These are phyloP conservation scores for Boechera retrofracta DNA, from an alignment of 345 rosid genomes.

Conservation along the genomic window DNA sequence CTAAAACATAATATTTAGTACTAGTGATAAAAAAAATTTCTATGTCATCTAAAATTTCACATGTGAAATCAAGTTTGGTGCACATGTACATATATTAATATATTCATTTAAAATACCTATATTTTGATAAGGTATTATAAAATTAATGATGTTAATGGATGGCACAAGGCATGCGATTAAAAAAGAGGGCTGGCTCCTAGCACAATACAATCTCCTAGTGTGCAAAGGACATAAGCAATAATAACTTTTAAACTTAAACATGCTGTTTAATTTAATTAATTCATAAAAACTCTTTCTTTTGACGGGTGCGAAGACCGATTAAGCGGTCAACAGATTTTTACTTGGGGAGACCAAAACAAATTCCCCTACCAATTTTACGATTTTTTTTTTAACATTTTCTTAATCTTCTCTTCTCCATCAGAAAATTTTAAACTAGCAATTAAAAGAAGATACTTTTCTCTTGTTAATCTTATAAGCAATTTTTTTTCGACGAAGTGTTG, in stretches of 20 bases:
- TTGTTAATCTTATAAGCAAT: slow-evolving; percentile 18
- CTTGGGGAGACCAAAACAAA: slow-evolving; percentile 73
- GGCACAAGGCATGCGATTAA: slow-evolving; percentile 48
- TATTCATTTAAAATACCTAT: slow-evolving; percentile 4
- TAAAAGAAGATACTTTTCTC: slow-evolving; percentile 19
- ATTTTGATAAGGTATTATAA: slow-evolving; percentile 14
- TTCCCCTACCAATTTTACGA: slow-evolving; percentile 43
- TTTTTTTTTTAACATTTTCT: neutral
- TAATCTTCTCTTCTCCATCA: neutral
- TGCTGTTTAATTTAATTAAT: slow-evolving; percentile 14
- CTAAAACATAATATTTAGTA: neutral
- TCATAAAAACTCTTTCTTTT: slow-evolving; percentile 48
- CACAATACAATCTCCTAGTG: slow-evolving; percentile 49
- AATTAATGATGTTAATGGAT: slow-evolving; percentile 39
- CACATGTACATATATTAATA: slow-evolving; percentile 14
- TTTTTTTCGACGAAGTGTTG: slow-evolving; percentile 44
- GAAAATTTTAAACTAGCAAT: slow-evolving; percentile 24
- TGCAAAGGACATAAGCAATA: slow-evolving; percentile 44
- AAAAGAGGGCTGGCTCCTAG: slow-evolving; percentile 45
- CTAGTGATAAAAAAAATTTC: slow-evolving; percentile 1
- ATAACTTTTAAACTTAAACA: slow-evolving; percentile 31
- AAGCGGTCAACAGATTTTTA: slow-evolving; percentile 75
- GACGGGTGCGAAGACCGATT: slow-evolving; percentile 73
- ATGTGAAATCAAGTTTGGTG: slow-evolving; percentile 30
- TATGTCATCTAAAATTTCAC: slow-evolving; percentile 12